Conservation (phyloP, 140 eudicot genomes). For the Bidens hawaiensis region DNA sequence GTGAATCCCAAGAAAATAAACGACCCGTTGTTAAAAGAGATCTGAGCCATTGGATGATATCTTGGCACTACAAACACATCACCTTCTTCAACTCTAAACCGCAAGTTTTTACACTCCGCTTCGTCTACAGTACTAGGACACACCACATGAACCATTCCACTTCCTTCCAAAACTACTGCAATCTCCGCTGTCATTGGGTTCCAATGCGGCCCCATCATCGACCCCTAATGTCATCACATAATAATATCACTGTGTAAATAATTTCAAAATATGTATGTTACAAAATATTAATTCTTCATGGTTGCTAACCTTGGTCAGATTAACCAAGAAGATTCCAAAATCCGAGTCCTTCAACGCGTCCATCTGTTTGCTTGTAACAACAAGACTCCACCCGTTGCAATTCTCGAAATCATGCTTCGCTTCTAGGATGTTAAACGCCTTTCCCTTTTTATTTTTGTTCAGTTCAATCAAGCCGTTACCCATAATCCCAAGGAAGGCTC, state of each 20-base stretch:
- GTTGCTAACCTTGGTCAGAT: slow-evolving; percentile 45
- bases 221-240: slow-evolving; percentile 40
- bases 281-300: background rate
- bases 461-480: slow-evolving; percentile 17
- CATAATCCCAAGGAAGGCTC: slow-evolving; percentile 36
- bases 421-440: slow-evolving; percentile 40
- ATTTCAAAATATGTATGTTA: background rate
- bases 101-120: slow-evolving; percentile 44
- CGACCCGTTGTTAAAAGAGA: slow-evolving; percentile 61
- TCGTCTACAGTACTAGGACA: slow-evolving; percentile 43
- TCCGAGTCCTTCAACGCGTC: slow-evolving; percentile 35
- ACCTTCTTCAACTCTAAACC: slow-evolving; percentile 73
- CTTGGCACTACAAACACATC: slow-evolving; percentile 82
- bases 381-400: slow-evolving; percentile 73
- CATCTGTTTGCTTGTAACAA: slow-evolving; percentile 45
- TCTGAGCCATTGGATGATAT: slow-evolving; percentile 72
- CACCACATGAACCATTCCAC: slow-evolving; percentile 72
- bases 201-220: slow-evolving; percentile 99
- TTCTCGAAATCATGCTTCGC: slow-evolving; percentile 60
- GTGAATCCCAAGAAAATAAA: slow-evolving; percentile 82
- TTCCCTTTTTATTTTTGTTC: slow-evolving; percentile 31
- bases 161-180: slow-evolving; percentile 57
- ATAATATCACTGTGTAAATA: background rate
- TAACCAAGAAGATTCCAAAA: slow-evolving; percentile 67
- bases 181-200: slow-evolving; percentile 71